Conservation (phyloP, 2,329 filamentous ascomycete genomes). For the Arthrocladium fulminans region DNA sequence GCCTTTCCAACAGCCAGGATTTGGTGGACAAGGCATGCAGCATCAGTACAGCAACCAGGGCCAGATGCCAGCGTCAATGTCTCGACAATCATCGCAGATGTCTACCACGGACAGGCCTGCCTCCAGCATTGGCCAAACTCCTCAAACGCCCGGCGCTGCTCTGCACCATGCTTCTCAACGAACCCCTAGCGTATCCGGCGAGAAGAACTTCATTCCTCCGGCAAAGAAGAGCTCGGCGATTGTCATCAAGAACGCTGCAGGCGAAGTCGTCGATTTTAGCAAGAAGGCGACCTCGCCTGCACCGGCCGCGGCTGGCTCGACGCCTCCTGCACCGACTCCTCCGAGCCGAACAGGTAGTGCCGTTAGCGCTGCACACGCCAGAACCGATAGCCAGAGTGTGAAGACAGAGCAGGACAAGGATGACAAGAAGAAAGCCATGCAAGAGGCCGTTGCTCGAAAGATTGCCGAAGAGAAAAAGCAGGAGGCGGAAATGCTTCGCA, state of each 20-base stretch:
- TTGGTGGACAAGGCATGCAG: constrained; percentile 42
- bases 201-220: constrained; percentile 55
- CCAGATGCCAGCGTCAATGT: constrained; percentile 56
- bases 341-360: constrained; percentile 65
- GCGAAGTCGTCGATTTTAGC: constrained; percentile 61
- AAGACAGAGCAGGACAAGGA: constrained; percentile 63
- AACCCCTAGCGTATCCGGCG: constrained; percentile 49
- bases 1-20: constrained; percentile 41
- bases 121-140: constrained; percentile 50
- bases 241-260: constrained; percentile 72
- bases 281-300: constrained; percentile 57
- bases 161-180: constrained; percentile 46
- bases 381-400: constrained; percentile 59
- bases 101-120: constrained; percentile 56
- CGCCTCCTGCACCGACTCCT: constrained; percentile 68
- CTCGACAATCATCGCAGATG: constrained; percentile 71
- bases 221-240: constrained; percentile 62
- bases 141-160: constrained; percentile 41
- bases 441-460: constrained; percentile 42
- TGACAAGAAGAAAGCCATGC: constrained; percentile 64
- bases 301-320: constrained; percentile 51
- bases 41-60: constrained; percentile 41
- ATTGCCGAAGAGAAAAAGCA: constrained; percentile 48
- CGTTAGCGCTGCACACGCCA: constrained; percentile 54
- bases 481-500: constrained; percentile 37